phyloP scores from a whole-genome alignment of 106 monocot genomes.

The Acorus calamus region DNA sequence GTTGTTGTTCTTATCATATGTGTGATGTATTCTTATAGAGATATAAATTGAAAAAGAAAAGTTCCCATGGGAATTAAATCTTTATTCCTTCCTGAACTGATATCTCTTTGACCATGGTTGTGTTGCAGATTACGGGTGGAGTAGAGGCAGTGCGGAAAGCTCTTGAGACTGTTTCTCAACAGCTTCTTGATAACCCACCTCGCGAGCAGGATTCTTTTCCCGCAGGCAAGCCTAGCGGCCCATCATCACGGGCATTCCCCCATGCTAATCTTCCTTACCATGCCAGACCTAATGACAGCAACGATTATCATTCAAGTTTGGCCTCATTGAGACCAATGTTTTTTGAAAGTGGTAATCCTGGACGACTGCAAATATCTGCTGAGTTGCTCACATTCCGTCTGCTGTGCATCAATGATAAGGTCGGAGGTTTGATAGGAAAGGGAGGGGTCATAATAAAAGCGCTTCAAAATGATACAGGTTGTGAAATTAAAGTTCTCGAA shows the following conservation, averaged over 20 bases:
- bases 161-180: constrained; percentile 58
- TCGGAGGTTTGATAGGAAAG: constrained; percentile 83
- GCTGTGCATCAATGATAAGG: constrained; percentile 71
- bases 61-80: too few species aligned
- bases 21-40: too few species aligned
- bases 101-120: not conserved
- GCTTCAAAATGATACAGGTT: constrained; percentile 76
- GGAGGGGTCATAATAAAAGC: constrained; percentile 65
- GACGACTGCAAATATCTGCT: constrained; percentile 22
- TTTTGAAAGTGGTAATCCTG: constrained; percentile 23
- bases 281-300: constrained; percentile 29
- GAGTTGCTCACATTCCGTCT: constrained; percentile 54
- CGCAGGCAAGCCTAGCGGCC: constrained; percentile 23
- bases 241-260: constrained; percentile 31
- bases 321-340: constrained; percentile 40
- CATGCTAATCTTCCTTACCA: constrained; percentile 32
- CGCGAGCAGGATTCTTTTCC: constrained; percentile 38
- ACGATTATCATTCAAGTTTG: constrained; percentile 22
- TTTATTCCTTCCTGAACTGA: too few species aligned
- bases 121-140: constrained; percentile 25
- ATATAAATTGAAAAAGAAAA: too few species aligned
- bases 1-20: too few species aligned
- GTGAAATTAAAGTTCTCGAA: constrained; percentile 71
- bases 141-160: constrained; percentile 42
- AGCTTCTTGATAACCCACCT: constrained; percentile 62